Conservation (phyloP, 1,284 basidiomycete genomes). For the Naganishia sp. region DNA sequence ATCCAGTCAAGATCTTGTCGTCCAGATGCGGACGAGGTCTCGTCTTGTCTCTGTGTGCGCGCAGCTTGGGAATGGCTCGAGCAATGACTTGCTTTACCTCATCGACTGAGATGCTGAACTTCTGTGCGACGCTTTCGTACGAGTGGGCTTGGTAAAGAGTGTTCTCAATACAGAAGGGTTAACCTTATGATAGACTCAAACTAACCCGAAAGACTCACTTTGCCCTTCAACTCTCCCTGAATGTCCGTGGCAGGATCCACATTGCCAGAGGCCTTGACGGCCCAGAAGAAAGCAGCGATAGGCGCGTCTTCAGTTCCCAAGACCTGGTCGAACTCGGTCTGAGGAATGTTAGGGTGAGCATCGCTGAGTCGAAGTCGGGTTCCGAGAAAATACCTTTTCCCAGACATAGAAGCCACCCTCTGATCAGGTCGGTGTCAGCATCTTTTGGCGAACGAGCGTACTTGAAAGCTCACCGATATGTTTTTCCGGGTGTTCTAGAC, state of each 20-base stretch:
- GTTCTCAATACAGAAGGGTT: constrained; percentile 37
- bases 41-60: constrained; percentile 49
- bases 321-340: constrained; percentile 51
- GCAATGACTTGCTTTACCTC: constrained; percentile 42
- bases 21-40: constrained; percentile 56
- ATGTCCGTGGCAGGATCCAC: constrained; percentile 55
- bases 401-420: constrained; percentile 59
- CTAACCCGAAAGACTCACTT: constrained; percentile 34
- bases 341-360: constrained; percentile 28
- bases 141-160: constrained; percentile 41
- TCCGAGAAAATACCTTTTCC: constrained; percentile 33
- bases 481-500: constrained; percentile 43
- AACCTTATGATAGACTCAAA: neutral
- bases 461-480: constrained; percentile 35
- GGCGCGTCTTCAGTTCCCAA: constrained; percentile 45
- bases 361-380: neutral
- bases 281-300: constrained; percentile 52
- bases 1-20: constrained; percentile 58
- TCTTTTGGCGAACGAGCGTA: constrained; percentile 28
- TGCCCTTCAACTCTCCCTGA: constrained; percentile 54
- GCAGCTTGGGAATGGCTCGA: constrained; percentile 41
- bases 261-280: constrained; percentile 54
- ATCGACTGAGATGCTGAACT: constrained; percentile 38
- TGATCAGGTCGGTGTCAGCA: constrained; percentile 32
- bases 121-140: constrained; percentile 33